phyloP scores from a whole-genome alignment of 2,329 filamentous ascomycete species.

The Penicillium hesseltinei region DNA sequence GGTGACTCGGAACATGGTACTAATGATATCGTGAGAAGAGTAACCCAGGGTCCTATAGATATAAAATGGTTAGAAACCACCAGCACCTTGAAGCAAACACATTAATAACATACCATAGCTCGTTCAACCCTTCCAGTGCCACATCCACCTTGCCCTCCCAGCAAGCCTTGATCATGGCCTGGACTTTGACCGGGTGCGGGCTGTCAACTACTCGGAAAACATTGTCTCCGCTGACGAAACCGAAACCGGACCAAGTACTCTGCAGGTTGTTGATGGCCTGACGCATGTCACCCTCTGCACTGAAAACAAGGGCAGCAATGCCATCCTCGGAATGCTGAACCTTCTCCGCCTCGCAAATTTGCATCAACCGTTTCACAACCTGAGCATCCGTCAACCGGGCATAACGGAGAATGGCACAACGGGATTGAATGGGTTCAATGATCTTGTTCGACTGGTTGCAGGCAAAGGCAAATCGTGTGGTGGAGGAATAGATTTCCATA shows the following conservation, averaged over 20 bases:
- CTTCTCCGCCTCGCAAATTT: conserved; percentile 89
- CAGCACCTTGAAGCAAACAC: background rate
- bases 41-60: conserved; percentile 73
- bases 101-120: conserved; percentile 67
- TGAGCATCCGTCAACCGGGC: conserved; percentile 88
- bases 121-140: conserved; percentile 79
- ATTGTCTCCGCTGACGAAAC: conserved; percentile 95
- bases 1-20: conserved; percentile 98
- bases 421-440: conserved; percentile 96
- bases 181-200: conserved; percentile 95
- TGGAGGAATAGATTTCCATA: conserved; percentile 98
- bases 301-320: conserved; percentile 92
- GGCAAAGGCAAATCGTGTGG: conserved; percentile 94
- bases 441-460: conserved; percentile 99
- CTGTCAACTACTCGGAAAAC: conserved; percentile 97
- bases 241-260: conserved; percentile 88
- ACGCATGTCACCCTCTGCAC: conserved; percentile 96
- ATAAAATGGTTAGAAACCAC: conserved; percentile 6
- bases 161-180: conserved; percentile 97
- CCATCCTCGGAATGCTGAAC: conserved; percentile 92
- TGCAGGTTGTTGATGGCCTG: conserved; percentile 99
- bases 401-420: conserved; percentile 94
- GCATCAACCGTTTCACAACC: conserved; percentile 83
- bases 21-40: conserved; percentile 98
- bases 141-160: conserved; percentile 88